Evolutionary conservation across 2,329 filamentous ascomycete genomes (phyloP).

Genomic region (Epichloe festucae): DNA sequence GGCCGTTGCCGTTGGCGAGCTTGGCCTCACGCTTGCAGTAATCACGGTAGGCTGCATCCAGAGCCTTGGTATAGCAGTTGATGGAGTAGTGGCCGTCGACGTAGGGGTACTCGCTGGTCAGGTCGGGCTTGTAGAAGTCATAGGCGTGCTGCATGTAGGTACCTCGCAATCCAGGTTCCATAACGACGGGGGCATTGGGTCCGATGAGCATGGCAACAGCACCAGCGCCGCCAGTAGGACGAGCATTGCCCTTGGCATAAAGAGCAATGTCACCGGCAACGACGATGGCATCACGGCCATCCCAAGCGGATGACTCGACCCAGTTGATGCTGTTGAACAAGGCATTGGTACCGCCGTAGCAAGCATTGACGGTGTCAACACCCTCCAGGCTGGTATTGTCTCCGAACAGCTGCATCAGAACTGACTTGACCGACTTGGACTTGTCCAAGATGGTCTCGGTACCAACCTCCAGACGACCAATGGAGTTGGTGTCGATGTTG

Average conservation of each 20-base stretch:
- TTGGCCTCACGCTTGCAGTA: slow-evolving; percentile 63
- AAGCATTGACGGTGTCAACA: slow-evolving; percentile 72
- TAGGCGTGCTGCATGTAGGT: slow-evolving; percentile 75
- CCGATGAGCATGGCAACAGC: slow-evolving; percentile 69
- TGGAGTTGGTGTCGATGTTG: slow-evolving; percentile 63
- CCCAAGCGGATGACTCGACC: slow-evolving; percentile 79
- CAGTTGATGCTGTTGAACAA: slow-evolving; percentile 76
- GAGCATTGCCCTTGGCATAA: slow-evolving; percentile 71
- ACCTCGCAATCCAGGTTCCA: slow-evolving; percentile 68
- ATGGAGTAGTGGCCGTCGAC: slow-evolving; percentile 76
- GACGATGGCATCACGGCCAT: slow-evolving; percentile 69
- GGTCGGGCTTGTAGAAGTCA: slow-evolving; percentile 83
- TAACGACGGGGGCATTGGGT: slow-evolving; percentile 61
- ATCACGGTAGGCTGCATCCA: slow-evolving; percentile 69
- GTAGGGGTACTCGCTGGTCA: slow-evolving; percentile 76
- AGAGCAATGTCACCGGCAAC: slow-evolving; percentile 74
- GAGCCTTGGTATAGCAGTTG: slow-evolving; percentile 68
- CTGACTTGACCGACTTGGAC: slow-evolving; percentile 82
- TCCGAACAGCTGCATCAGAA: slow-evolving; percentile 76
- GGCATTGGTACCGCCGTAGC: slow-evolving; percentile 77
- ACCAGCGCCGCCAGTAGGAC: slow-evolving; percentile 69
- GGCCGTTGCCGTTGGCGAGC: slow-evolving; percentile 40
- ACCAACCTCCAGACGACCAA: slow-evolving; percentile 73
- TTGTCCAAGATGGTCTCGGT: slow-evolving; percentile 81
- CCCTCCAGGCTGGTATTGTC: slow-evolving; percentile 78